Base-by-base conservation (phyloP, 2,329 filamentous ascomycete genomes). In the Exophiala phaeomuriformis region DNA sequence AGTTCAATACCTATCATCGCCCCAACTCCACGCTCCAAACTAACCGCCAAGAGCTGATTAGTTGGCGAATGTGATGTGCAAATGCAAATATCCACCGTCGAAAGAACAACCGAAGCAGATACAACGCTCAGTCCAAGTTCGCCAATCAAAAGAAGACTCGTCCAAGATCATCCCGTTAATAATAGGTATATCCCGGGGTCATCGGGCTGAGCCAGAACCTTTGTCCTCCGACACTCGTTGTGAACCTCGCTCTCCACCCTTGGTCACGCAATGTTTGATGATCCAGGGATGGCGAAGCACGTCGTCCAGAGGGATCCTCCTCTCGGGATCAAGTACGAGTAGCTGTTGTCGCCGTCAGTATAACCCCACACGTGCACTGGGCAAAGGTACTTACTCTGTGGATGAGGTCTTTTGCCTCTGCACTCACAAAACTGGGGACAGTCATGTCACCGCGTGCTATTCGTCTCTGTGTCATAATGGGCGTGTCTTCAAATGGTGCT, bases 251-350 rank as follows among this genome's bases (percentile, higher is more conserved):
- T 62, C 61, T 27, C 61, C 61, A 33, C 60, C 61, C 40, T 62
- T 62, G 8, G 56, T 57, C 7, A 51, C 35, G 41, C 91, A 97
- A 71, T 97, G 88, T 77, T 96, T 97, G 63, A 96, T 69, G 65
- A 98, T 95, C 93, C 93, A 98, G 12, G 93, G 91, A 69, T 97
- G 93, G 49, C 79, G 78, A 69, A 91, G 85, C 36, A 97, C 86
- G 55, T 95, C 85, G 10, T 95, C 90, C 7, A 98, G 80, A 2
- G 90, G 81, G 63, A 98, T 87, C 61, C 93, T 80, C 77, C 95
- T 95, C 66, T 95, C 89, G 0, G 93, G 93, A 66, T 97, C 90
- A 52, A 97, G 79, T 19, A 96, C 89, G 41, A 98, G 81, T 37
- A 95, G 76, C 88, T 87, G 69, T 45, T 44, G 7, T 46, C 3